Base-by-base conservation (phyloP, 1,139 yeast species). In the Debaryomyces sp. region DNA sequence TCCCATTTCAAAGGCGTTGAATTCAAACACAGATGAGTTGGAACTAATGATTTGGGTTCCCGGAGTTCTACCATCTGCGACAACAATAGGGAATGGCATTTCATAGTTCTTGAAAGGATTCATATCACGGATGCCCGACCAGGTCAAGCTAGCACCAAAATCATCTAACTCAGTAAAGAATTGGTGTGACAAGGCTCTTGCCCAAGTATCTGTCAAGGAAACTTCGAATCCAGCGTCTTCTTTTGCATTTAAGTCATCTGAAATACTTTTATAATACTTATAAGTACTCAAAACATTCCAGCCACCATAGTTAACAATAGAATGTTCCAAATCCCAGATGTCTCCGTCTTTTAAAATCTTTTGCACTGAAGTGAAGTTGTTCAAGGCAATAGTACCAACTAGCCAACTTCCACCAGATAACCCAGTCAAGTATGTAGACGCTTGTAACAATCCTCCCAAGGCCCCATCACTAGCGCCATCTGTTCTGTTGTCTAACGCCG, bases 131-230 rank as follows among this genome's bases (percentile, higher is more conserved):
- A 88, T 66, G 43, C 84, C 81, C 8, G 89, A 78, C 81, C 88
- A 87, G 2, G 88, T 79, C 59, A 85, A 71, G 6, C 81, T 84
- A 1, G 80, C 84, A 48, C 88, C 89, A 48, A 80, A 81, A 54
- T 81, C 78, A 33, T 77, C 64, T 44, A 74, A 71, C 48, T 74
- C 73, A 50, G 85, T 73, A 62, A 91, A 84, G 63, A 87, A 86
- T 67, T 89, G 96, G 60, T 85, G 81, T 0, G 95, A 81, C 46
- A 91, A 73, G 1, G 90, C 86, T 61, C 96, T 76, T n/a, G 95
- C 96, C 97, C 97, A 92, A 53, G 88, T 80, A 70, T 91, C 97
- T n/a, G 97, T 90, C 48, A 92, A 59, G 5, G 92, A 82, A 30
- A 84, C 72, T 46, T 86, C 84, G 67, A 78, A 92, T 1, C 96